Evolutionary conservation across 108 stramenopile genomes (phyloP).

Genomic region (Skeletonema tropicum): DNA sequence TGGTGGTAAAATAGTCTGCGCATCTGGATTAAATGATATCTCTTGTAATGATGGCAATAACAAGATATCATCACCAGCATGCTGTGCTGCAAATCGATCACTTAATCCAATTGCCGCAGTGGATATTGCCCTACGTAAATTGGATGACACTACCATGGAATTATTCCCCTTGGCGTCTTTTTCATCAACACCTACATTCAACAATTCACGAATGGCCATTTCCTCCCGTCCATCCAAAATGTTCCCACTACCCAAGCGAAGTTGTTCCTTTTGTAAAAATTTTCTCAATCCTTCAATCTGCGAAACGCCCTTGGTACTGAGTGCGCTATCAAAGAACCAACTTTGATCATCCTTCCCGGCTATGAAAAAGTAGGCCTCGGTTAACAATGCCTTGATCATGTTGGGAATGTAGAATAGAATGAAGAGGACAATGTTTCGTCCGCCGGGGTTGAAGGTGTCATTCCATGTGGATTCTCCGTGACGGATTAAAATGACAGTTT

Average conservation of each 20-base stretch:
- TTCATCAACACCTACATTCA: constrained; percentile 18
- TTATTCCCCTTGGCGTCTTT: constrained; percentile 36
- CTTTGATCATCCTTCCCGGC: constrained; percentile 65
- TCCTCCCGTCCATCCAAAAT: constrained; percentile 52
- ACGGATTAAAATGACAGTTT: constrained; percentile 82
- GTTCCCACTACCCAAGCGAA: constrained; percentile 19
- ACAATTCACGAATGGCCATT: constrained; percentile 21
- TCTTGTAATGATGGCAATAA: constrained; percentile 83
- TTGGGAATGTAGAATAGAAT: constrained; percentile 73
- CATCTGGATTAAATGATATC: constrained; percentile 88
- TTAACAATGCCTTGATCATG: constrained; percentile 57
- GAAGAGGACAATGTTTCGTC: constrained; percentile 65
- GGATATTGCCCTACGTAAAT: constrained; percentile 82
- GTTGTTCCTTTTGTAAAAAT: constrained; percentile 58
- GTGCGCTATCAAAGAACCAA: constrained; percentile 87
- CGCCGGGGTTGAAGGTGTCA: constrained; percentile 91
- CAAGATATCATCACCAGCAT: constrained; percentile 55
- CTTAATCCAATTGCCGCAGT: constrained; percentile 79
- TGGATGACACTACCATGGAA: constrained; percentile 79
- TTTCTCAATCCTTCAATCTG: constrained; percentile 65
- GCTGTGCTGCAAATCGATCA: constrained; percentile 55
- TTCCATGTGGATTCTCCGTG: constrained; percentile 92
- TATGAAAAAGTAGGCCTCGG: constrained; percentile 77
- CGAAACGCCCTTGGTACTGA: constrained; percentile 65
- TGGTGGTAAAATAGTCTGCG: constrained; percentile 77